phyloP scores from a whole-genome alignment of 2,329 filamentous ascomycete species.

The Colletotrichum horii region DNA sequence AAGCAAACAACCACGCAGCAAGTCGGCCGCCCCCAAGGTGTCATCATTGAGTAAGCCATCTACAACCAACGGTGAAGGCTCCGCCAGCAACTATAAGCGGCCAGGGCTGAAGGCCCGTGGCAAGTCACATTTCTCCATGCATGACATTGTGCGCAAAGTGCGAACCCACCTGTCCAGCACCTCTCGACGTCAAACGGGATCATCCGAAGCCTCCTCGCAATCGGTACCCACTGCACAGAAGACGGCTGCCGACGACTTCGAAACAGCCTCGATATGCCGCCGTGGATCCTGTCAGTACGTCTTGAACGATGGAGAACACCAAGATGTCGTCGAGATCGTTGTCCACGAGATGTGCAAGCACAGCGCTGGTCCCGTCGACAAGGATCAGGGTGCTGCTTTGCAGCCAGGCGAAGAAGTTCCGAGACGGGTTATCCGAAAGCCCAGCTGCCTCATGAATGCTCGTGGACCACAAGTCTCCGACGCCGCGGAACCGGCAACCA shows the following conservation, averaged over 20 bases:
- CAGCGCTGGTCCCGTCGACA: not conserved
- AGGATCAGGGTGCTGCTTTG: not conserved
- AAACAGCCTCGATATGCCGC: not conserved
- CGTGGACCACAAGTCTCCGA: conserved; percentile 29
- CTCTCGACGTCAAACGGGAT: not conserved
- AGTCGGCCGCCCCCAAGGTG: not conserved
- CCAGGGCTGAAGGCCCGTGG: not conserved
- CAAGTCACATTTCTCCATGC: not conserved
- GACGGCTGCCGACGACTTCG: not conserved
- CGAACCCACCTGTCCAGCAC: not conserved
- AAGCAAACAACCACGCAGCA: not conserved
- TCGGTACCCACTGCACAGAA: not conserved
- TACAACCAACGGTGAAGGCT: not conserved
- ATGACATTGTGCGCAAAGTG: not conserved
- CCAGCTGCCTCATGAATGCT: conserved; percentile 17
- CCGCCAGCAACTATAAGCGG: not conserved
- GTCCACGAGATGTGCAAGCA: conserved; percentile 2
- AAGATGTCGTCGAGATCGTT: conserved; percentile 9
- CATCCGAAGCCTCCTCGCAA: not conserved
- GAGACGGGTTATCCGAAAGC: not conserved
- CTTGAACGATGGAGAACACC: not conserved
- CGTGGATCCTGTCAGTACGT: not conserved
- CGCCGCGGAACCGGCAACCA: conserved; percentile 35
- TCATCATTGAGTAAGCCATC: not conserved
- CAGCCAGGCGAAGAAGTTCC: not conserved